These are phyloP conservation scores for Epichloe sylvatica DNA, from an alignment of 2,329 filamentous ascomycete species.

Conservation along the genomic window DNA sequence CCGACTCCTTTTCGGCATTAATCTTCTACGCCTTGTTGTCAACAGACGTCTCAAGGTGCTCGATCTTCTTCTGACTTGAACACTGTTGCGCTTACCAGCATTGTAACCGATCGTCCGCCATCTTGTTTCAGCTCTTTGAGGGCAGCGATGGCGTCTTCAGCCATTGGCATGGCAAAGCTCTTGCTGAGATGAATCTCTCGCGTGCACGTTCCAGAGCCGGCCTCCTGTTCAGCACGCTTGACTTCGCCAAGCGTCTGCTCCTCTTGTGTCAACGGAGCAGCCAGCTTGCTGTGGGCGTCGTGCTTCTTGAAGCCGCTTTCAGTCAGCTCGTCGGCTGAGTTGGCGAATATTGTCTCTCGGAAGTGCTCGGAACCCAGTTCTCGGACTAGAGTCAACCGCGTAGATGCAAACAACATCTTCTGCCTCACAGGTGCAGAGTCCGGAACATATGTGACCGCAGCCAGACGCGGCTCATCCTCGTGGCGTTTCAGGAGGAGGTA, in stretches of 20 bases:
- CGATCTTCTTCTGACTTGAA: background rate
- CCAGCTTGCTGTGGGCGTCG: slow-evolving; percentile 49
- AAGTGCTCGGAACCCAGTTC: slow-evolving; percentile 71
- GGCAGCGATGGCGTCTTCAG: slow-evolving; percentile 49
- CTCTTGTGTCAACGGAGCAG: slow-evolving; percentile 65
- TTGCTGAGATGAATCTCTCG: slow-evolving; percentile 46
- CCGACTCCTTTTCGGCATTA: slow-evolving; percentile 53
- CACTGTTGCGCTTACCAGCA: slow-evolving; percentile 40
- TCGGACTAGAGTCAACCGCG: slow-evolving; percentile 58
- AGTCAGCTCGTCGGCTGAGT: slow-evolving; percentile 54
- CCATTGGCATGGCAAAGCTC: slow-evolving; percentile 42
- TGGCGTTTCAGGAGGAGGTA: slow-evolving; percentile 65
- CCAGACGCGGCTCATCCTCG: slow-evolving; percentile 41
- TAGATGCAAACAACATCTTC: slow-evolving; percentile 77
- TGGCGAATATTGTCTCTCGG: slow-evolving; percentile 61
- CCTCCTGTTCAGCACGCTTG: slow-evolving; percentile 60
- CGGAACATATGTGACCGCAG: slow-evolving; percentile 66
- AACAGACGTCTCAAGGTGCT: background rate
- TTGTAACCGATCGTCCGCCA: slow-evolving; percentile 40
- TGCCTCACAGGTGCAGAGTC: slow-evolving; percentile 66
- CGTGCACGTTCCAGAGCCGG: slow-evolving; percentile 51
- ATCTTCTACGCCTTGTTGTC: slow-evolving; percentile 41
- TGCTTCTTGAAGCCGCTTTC: slow-evolving; percentile 57
- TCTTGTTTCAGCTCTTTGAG: slow-evolving; percentile 43
- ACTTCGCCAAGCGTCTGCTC: slow-evolving; percentile 59